Conservation (phyloP, 139 green algal species). For the Chlamydomonas incerta region DNA sequence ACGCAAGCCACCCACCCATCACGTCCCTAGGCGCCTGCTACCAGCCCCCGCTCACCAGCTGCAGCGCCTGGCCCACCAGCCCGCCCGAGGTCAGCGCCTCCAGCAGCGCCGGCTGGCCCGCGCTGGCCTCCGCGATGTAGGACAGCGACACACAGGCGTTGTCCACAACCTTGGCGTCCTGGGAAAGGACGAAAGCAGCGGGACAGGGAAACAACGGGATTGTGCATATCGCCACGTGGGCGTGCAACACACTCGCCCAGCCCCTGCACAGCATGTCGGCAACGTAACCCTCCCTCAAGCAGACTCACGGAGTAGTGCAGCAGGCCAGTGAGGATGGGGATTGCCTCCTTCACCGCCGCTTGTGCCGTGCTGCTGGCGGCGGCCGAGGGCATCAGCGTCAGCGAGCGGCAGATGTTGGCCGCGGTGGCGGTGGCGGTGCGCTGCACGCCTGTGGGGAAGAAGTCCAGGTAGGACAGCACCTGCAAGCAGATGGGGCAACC, state of each 20-base stretch:
- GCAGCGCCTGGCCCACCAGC: conserved; percentile 81
- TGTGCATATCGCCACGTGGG: too few relatives aligned
- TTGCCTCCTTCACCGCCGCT: conserved; percentile 68
- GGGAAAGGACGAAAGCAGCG: background rate
- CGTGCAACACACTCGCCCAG: too few relatives aligned
- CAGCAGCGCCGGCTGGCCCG: conserved; percentile 67
- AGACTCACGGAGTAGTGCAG: conserved; percentile 77
- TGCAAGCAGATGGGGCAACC: background rate
- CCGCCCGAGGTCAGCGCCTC: conserved; percentile 75
- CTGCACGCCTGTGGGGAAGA: conserved; percentile 96
- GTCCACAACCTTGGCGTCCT: conserved; percentile 92
- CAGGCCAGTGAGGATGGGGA: conserved; percentile 91
- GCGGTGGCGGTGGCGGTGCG: conserved; percentile 90
- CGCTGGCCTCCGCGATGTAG: conserved; percentile 81
- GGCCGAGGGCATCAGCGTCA: conserved; percentile 60
- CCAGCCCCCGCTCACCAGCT: conserved; percentile 86
- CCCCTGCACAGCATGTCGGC: too few relatives aligned
- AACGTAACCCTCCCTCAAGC: too few relatives aligned
- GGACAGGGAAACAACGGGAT: too few relatives aligned
- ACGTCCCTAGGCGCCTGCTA: too few relatives aligned
- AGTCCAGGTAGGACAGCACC: conserved; percentile 95
- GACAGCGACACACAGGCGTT: conserved; percentile 86
- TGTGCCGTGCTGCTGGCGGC: background rate
- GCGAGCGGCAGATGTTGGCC: conserved; percentile 88
- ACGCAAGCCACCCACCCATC: too few relatives aligned